Evolutionary conservation across 345 rosid species (phyloP), one percentile per base, ranked within the genome.

Genomic region (Odontarrhena argentea): DNA sequence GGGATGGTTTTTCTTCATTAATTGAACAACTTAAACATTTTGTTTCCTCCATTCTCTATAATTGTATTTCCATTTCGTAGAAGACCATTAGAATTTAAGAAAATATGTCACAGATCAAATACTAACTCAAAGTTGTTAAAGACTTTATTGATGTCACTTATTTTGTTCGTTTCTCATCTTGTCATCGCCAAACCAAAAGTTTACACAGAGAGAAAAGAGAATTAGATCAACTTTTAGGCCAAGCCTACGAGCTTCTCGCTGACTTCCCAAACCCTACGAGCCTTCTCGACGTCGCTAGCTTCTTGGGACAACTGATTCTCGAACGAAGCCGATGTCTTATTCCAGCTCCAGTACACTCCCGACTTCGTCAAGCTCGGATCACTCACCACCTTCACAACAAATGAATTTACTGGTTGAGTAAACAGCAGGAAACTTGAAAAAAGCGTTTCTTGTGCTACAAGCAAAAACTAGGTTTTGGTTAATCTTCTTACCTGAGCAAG

Each of bases 291-390:
- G 11, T 92, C 84, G 51, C 98, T 89, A 10, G 98, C 98, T 78
- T 89, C 92, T 64, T 86, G 77, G 24, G 98, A 92, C 78, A 92
- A 53, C 85, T 83, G 96, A 74, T 92, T 92, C 86, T 87, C 89
- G 59, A 89, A 92, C 6, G 95, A 87, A 25, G 98, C 96, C 0
- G 96, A 87, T 63, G 60, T 69, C 77, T 87, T 92, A 83, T 92
- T 92, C 98, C 96, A 92, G 83, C 93, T 89, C 98, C 96, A 89
- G 81, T 92, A 89, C n/a, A 87, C 98, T 34, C 96, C 96, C 0
- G 96, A 92, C 67, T 89, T 92, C 7, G 89, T 86, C 88, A 92
- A 76, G 83, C 87, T 84, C 14, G 96, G 96, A 8, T 89, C 93
- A 25, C 89, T 76, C 14, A 83, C 96, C 54, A 92, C 96, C 96